Percentiles rank a stretch among this genome's conserved stretches.
Conservation (phyloP, 441 rosid genomes). For the Erodium trifolium region DNA sequence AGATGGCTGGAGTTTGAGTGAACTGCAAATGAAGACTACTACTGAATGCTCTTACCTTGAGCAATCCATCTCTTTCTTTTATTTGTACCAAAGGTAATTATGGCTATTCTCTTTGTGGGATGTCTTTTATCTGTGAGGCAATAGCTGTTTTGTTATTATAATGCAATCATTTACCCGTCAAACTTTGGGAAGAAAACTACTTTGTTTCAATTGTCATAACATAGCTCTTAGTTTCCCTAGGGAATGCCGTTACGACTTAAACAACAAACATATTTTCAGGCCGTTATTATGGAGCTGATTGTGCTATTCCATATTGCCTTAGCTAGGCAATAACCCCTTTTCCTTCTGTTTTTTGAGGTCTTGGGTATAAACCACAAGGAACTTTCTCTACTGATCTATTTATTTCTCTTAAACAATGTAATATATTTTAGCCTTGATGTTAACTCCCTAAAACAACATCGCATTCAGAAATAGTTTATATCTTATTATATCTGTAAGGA, state of each 20-base stretch:
- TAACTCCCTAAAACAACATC: background rate
- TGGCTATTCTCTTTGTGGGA: constrained; percentile 5
- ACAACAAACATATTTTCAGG: too few species aligned
- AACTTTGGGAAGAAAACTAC: constrained; percentile 1
- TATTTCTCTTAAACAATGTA: background rate
- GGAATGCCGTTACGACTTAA: too few species aligned
- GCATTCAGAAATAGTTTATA: background rate
- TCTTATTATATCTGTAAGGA: background rate
- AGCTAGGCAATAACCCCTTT: too few species aligned
- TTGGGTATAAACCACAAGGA: background rate
- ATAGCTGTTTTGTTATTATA: constrained; percentile 8
- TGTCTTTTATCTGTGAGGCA: constrained; percentile 12
- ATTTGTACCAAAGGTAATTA: constrained; percentile 80
- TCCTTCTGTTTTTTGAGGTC: background rate
- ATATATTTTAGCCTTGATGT: background rate
- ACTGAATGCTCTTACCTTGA: constrained; percentile 83
- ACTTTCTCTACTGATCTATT: background rate
- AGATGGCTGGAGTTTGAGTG: constrained; percentile 80
- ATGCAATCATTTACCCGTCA: constrained; percentile 20
- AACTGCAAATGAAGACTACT: constrained; percentile 86
- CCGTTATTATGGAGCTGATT: too few species aligned
- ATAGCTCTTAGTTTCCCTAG: background rate
- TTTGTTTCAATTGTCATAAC: background rate
- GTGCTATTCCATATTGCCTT: too few species aligned
- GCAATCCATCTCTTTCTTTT: constrained; percentile 68